Evolutionary conservation across 495 filamentous ascomycete species (phyloP), one percentile per base, ranked within the genome.

Genomic region (Recurvomyces mirabilis): DNA sequence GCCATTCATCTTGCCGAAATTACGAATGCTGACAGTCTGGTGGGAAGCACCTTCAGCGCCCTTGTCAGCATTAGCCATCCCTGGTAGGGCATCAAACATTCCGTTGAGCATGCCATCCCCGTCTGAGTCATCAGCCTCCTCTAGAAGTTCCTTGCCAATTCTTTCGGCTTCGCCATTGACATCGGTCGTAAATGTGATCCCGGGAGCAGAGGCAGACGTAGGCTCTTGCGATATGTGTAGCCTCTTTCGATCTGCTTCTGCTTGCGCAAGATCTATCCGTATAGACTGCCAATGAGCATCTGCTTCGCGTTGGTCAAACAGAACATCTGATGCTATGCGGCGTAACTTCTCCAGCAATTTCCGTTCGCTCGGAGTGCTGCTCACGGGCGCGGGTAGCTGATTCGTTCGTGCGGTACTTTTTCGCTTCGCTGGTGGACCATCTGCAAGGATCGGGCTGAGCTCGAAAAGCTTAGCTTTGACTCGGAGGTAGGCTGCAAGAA

Each of bases 1-100:
- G 25, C 84, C 82, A 13, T 67, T 74, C 68, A 71, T 78, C 58
- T 83, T 81, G 13, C 87, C 88, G 72, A 98, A 95, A 49, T 94
- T 78, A 39, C 86, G 66, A 39, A 93, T 71, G 2, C 57, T 72
- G 5, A 85, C 63, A 36, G 62, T 73, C 6, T 25, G 17, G 10
- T 23, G 25, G 3, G 23, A 41, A 15, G 33, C 34, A 3, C 6
- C 28, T 11, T 9, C 24, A 10, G 5, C 18, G 32, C 22, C 23
- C 18, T 23, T 4, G 2, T 26, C 9, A 12, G 18, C 68, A 45
- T 82, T 77, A 37, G 61, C 70, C 5, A 54, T 32, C 13, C 52
- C 52, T 12, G 57, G 47, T 13, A 55, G 26, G 24, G 49, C 43
- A 20, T 74, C 62, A 38, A 86, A 85, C 55, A 93, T 75, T 25